Conservation (phyloP, 2,329 filamentous ascomycete species). For the Ascochyta rabiei region DNA sequence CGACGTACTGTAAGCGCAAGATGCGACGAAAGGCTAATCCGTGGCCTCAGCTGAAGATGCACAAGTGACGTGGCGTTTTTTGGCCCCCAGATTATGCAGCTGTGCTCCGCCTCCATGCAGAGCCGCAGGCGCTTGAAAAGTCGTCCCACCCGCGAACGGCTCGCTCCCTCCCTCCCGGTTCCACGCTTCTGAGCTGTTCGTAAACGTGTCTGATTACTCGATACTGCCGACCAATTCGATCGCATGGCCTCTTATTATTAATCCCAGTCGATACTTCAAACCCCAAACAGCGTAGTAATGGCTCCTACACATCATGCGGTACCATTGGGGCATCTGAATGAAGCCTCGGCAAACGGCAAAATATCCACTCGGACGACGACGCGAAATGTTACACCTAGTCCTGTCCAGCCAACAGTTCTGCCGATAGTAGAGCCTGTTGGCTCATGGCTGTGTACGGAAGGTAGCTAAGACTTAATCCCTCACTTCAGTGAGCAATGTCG, state of each 20-base stretch:
- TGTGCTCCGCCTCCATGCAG: constrained; percentile 28
- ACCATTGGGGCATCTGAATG: constrained; percentile 6
- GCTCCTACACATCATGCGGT: not conserved
- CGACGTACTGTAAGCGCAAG: constrained; percentile 13
- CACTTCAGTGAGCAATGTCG: not conserved
- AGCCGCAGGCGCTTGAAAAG: constrained; percentile 28
- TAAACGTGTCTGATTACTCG: not conserved
- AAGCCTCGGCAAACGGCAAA: not conserved
- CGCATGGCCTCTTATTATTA: too few relatives aligned
- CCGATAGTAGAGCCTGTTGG: constrained; percentile 18
- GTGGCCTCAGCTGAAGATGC: constrained; percentile 15
- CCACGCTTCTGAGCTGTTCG: constrained; percentile 1
- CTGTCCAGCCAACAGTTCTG: not conserved
- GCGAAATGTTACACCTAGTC: constrained; percentile 5
- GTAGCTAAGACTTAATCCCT: constrained; percentile 10
- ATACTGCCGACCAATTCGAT: too few relatives aligned
- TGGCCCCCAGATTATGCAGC: constrained; percentile 24
- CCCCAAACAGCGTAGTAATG: constrained; percentile 2
- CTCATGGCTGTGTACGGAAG: constrained; percentile 38
- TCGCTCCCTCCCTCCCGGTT: constrained; percentile 13
- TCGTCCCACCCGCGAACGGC: constrained; percentile 14
- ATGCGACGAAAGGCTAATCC: constrained; percentile 12
- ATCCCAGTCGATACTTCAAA: not conserved
- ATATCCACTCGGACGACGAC: not conserved
- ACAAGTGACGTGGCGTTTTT: constrained; percentile 29